A percentile compares a stretch with the other conserved stretches of the same genome.
phyloP scores from a whole-genome alignment of 2,329 filamentous ascomycete species.

The Fusarium liriodendri region DNA sequence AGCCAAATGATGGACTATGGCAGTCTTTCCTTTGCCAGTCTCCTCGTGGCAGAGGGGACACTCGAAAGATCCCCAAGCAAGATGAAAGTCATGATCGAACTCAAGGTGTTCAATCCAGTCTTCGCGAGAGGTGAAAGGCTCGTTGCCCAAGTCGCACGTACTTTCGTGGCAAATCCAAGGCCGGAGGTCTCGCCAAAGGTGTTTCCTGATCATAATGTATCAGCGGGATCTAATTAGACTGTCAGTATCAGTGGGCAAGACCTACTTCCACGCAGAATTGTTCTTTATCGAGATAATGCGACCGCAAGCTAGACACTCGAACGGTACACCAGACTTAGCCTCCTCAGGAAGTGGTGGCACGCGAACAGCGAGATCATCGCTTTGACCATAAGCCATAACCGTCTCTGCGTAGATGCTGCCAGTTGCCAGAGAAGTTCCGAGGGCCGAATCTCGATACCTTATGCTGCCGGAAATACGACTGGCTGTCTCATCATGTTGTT shows the following conservation, averaged over 20 bases:
- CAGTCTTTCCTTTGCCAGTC: background rate
- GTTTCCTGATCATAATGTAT: background rate
- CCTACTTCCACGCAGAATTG: background rate
- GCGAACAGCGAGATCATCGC: background rate
- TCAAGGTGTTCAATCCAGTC: background rate
- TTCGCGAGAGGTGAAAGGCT: background rate
- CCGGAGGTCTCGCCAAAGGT: background rate
- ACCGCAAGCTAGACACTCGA: background rate
- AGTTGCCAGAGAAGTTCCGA: background rate
- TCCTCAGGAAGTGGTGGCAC: background rate
- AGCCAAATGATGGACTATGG: background rate
- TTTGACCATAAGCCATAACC: background rate
- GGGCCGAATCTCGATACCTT: background rate
- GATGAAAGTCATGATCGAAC: background rate
- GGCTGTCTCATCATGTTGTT: background rate
- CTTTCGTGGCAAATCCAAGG: background rate
- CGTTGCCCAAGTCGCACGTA: background rate
- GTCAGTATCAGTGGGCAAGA: background rate
- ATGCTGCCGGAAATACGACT: background rate
- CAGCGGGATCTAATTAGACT: accelerated
- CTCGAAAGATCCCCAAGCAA: background rate
- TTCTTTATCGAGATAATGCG: background rate
- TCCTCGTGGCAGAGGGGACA: background rate
- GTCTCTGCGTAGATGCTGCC: background rate
- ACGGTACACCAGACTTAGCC: background rate